Evolutionary conservation across 2,329 filamentous ascomycete species (phyloP).

Genomic region (Neofusicoccum parvum): DNA sequence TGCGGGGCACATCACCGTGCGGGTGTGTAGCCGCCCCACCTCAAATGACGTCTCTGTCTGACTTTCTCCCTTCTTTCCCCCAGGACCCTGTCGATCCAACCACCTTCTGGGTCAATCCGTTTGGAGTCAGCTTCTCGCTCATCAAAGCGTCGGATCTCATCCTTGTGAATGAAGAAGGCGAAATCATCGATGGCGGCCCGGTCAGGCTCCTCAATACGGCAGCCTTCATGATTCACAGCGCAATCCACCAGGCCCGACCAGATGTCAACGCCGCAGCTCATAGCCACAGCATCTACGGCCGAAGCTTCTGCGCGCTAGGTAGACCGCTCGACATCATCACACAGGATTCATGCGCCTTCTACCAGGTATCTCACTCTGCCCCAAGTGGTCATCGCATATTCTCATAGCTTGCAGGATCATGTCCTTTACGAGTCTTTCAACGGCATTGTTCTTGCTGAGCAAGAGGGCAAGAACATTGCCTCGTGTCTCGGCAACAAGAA

Average conservation of each 20-base stretch:
- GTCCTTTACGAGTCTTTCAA: slow-evolving; percentile 57
- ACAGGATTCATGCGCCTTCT: slow-evolving; percentile 59
- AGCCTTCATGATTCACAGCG: slow-evolving; percentile 63
- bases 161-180: slow-evolving; percentile 62
- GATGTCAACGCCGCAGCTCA: slow-evolving; percentile 63
- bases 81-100: slow-evolving; percentile 59
- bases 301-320: slow-evolving; percentile 64
- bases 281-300: slow-evolving; percentile 60
- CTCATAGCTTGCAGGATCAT: slow-evolving; percentile 62
- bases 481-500: slow-evolving; percentile 51
- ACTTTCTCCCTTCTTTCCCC: not conserved
- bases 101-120: slow-evolving; percentile 69
- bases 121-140: slow-evolving; percentile 63
- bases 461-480: slow-evolving; percentile 58
- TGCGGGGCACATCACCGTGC: slow-evolving; percentile 64
- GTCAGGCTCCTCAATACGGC: slow-evolving; percentile 43
- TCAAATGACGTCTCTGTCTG: no score
- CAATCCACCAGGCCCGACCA: slow-evolving; percentile 60
- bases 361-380: slow-evolving; percentile 37
- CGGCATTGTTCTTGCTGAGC: slow-evolving; percentile 54
- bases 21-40: slow-evolving; percentile 36
- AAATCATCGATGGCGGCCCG: slow-evolving; percentile 64
- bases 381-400: not conserved
- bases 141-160: slow-evolving; percentile 70
- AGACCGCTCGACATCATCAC: slow-evolving; percentile 61